Evolutionary conservation across 768 basidiomycete genomes (phyloP).

Genomic region (Panus rudis): DNA sequence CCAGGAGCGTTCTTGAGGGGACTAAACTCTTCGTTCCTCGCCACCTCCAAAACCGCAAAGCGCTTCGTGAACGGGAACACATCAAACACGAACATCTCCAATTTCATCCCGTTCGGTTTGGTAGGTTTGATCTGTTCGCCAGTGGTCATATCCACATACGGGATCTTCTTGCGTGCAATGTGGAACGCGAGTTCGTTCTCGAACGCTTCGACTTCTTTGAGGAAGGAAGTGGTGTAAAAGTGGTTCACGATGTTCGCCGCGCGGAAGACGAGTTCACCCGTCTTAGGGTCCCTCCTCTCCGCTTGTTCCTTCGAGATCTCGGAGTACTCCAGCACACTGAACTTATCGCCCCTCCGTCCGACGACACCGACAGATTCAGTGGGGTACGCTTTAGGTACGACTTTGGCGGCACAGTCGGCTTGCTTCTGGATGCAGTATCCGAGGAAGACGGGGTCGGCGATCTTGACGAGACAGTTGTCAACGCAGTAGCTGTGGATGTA

Average conservation of each 20-base stretch:
- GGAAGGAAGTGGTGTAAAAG: conserved; percentile 87
- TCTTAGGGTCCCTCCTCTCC: conserved; percentile 58
- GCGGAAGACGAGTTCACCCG: conserved; percentile 80
- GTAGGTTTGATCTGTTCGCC: conserved; percentile 71
- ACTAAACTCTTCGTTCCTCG: conserved; percentile 86
- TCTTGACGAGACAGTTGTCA: conserved; percentile 96
- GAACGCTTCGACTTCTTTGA: conserved; percentile 71
- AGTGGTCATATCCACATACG: conserved; percentile 63
- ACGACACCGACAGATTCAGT: conserved; percentile 95
- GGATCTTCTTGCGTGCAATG: conserved; percentile 97
- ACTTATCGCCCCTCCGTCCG: conserved; percentile 75
- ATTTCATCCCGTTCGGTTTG: conserved; percentile 98
- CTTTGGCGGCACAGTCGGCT: conserved; percentile 91
- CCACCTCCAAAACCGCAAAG: conserved; percentile 86
- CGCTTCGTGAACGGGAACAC: conserved; percentile 87
- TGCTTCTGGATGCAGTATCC: conserved; percentile 88
- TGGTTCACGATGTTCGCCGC: conserved; percentile 98
- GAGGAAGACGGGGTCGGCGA: conserved; percentile 95
- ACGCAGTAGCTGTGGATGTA: conserved; percentile 97
- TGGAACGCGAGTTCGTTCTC: conserved; percentile 92
- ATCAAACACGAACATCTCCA: conserved; percentile 98
- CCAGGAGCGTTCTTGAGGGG: conserved; percentile 97
- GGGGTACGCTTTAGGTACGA: conserved; percentile 83
- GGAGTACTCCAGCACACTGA: conserved; percentile 94
- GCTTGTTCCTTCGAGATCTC: conserved; percentile 89